Evolutionary conservation across 2,329 filamentous ascomycete species (phyloP), one percentile per base, ranked within the genome.

Genomic region (Neurospora sp.): DNA sequence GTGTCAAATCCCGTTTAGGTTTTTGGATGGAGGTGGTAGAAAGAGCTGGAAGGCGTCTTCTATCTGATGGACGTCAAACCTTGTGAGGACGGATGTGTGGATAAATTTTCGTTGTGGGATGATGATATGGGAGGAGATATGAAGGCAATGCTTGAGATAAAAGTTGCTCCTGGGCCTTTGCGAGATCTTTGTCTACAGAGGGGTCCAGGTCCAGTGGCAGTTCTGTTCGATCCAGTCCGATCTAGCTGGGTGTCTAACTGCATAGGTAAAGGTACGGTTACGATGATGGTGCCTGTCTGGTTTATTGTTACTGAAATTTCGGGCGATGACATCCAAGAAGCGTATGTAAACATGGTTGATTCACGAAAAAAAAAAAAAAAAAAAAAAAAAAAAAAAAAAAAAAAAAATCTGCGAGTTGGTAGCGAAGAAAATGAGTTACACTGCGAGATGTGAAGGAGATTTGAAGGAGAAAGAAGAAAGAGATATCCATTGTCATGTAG

Each of bases 81-180:
- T 8, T 17, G 2, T 9, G 15, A 9, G 17, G 15, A 0, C 17
- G 7, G 2, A n/a, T n/a, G 6, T 17, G 40, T 42, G 7, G 3
- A 42, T 17, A 7, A 17, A n/a, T 8, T 42, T 42, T 9, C 11
- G 40, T 8, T 9, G 17, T 42, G 40, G 40, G 3, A 4, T 42
- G 6, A 42, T 42, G 17, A 0, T 9, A 17, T 42, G 17, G 4
- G 17, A 42, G 15, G 7, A 42, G 7, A 9, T n/a, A n/a, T 1
- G 17, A 42, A n/a, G 17, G 17, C 7, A 0, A n/a, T 42, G 3
- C 2, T n/a, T 42, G 17, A 3, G 6, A 1, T 8, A 0, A n/a
- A 9, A n/a, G 5, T 42, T 42, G 39, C 39, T 8, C 39, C 39
- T 42, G 3, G 3, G 15, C 15, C 15, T 42, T 8, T 8, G 1